Base-by-base conservation (phyloP, 305 asterid genomes). In the Fraxinus albicans region DNA sequence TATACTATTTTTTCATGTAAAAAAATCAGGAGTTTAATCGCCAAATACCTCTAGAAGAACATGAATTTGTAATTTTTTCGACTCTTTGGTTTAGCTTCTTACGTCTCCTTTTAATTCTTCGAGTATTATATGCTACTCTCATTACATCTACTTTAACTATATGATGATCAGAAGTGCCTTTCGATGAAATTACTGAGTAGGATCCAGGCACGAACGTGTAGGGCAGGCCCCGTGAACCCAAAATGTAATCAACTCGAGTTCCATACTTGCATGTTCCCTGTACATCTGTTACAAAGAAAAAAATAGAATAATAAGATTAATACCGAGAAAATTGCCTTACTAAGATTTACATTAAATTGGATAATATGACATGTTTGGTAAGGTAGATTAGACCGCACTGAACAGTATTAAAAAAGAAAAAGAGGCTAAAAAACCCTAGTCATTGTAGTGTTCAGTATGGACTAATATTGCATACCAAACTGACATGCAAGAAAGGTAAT, bases 181-280 rank as follows among this genome's bases (percentile, higher is more conserved):
- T 96, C 0, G 99, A 96, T 2, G 99, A 96, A 77, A 92, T 70
- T 9, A 96, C 97, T 2, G 99, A 93, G 90, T 96, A 96, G 9
- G 98, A 94, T 80, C 98, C 98, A 0, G 98, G 98, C 1, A 96
- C 95, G 79, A 94, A 96, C 67, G 77, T 58, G 89, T 93, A 96
- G 10, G 87, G 87, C 83, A 89, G 80, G 4, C 89, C 90, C 3
- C 83, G 79, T 0, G 99, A 92, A 2, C 95, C 91, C 87, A 93
- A 42, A 29, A 96, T 91, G 85, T 96, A 96, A 81, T 96, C 99
- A 17, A 96, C 98, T 50, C 99, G 93, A 78, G 98, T 96, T 15
- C 98, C 99, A 77, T 94, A 96, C 82, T 96, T 96, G 89, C 99
- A 96, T 2, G 99, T 96, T 78, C 98, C 99, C 79, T 96, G 99